Evolutionary conservation across 352 stramenopile genomes (phyloP), one percentile per base, ranked within the genome.

Genomic region (Globisporangium ultimum): DNA sequence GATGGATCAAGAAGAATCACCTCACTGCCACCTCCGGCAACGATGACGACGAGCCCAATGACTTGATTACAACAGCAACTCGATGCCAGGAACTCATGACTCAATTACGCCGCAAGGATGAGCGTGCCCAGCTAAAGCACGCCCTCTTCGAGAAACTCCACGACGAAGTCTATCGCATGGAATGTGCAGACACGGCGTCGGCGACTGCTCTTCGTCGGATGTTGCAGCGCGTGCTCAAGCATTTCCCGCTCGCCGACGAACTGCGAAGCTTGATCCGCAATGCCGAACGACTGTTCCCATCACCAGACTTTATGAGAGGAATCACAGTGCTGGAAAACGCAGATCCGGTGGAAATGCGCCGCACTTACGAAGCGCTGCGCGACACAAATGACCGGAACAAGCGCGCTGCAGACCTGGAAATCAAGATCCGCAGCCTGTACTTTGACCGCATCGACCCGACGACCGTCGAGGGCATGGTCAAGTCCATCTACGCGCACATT

Each of bases 351-450:
- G 42, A 51, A 9, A 59, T 87, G 45, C 68, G 69, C 12, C 42
- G 13, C 18, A 46, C 63, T 0, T 90, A 84, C 18, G 75, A 90
- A 13, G 55, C 60, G 11, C 52, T 89, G 28, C 67, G 58, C 32
- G 61, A 62, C 10, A 70, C 78, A 14, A 84, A 70, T n/a, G 78
- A 89, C 48, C 79, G 77, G 56, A 94, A 91, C 58, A 92, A 93
- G 65, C 68, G 85, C 8, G 74, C 77, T 2, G 88, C 87, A 17
- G 87, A 96, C 61, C 72, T 97, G 17, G 90, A 97, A 60, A 71
- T 97, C 54, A 94, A 94, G 69, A 90, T 96, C 51, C 78, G 88
- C 34, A 89, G 78, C 18, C 72, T 97, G 17, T 97, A 97, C 80
- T 97, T 96, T 61, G 87, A 97, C 58, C 71, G 77, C 22, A 89